Evolutionary conservation across 331 rosid genomes (phyloP).

Genomic region (Quercus phellos): DNA sequence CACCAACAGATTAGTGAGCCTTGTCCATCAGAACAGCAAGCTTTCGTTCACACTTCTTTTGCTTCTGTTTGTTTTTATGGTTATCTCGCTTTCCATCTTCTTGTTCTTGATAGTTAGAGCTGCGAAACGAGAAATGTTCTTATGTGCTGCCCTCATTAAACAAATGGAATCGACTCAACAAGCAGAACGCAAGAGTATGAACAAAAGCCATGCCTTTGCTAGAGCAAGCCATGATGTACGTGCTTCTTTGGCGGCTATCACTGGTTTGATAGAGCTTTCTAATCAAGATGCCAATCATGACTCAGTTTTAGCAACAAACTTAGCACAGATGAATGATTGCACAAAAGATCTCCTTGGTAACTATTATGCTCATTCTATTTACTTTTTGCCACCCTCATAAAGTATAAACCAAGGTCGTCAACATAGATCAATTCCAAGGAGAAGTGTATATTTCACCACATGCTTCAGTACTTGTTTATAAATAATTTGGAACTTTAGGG

Average conservation of each 20-base stretch:
- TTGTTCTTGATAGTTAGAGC: slow-evolving; percentile 14
- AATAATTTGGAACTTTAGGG: too few relatives aligned
- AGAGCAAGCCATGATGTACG: slow-evolving; percentile 27
- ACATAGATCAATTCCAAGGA: too few relatives aligned
- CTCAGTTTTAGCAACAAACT: slow-evolving; percentile 13
- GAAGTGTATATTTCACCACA: too few relatives aligned
- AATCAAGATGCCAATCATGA: not conserved
- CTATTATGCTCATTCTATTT: too few relatives aligned
- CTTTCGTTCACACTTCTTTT: not conserved
- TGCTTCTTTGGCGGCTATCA: slow-evolving; percentile 21
- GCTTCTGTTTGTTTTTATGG: not conserved
- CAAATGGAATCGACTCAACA: slow-evolving; percentile 23
- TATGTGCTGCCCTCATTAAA: slow-evolving; percentile 23
- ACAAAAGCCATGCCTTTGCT: slow-evolving; percentile 15
- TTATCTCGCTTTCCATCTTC: not conserved
- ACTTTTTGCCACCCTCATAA: too few relatives aligned
- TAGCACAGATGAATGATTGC: slow-evolving; percentile 12
- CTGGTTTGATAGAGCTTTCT: slow-evolving; percentile 18
- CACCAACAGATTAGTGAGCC: not conserved
- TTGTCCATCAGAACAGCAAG: slow-evolving; percentile 3
- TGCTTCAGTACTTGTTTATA: too few relatives aligned
- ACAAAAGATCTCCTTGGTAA: slow-evolving; percentile 22
- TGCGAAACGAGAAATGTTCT: slow-evolving; percentile 21
- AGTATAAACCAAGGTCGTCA: too few relatives aligned
- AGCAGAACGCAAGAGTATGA: slow-evolving; percentile 32